These are phyloP conservation scores for Candida sithepensis DNA, from an alignment of 805 yeast species.

Conservation along the genomic window DNA sequence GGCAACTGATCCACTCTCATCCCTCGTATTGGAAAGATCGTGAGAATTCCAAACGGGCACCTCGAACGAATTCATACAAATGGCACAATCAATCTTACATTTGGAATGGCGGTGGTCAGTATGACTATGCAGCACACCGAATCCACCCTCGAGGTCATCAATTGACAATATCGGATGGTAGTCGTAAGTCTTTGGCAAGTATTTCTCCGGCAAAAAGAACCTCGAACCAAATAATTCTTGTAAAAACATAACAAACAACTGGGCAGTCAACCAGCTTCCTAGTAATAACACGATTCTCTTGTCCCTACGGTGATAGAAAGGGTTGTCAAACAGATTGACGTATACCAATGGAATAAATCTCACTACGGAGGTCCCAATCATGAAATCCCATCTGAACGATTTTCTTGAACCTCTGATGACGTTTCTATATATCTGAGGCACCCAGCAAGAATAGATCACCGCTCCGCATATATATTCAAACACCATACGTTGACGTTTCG, in stretches of 20 bases:
- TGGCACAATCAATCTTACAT: slow-evolving; percentile 73
- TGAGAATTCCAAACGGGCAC: slow-evolving; percentile 37
- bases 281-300: slow-evolving; percentile 44
- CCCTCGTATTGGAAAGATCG: not conserved
- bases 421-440: slow-evolving; percentile 84
- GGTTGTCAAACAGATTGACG: slow-evolving; percentile 45
- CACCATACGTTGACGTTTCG: slow-evolving; percentile 45
- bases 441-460: slow-evolving; percentile 69
- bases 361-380: slow-evolving; percentile 61
- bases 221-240: slow-evolving; percentile 77
- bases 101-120: slow-evolving; percentile 30
- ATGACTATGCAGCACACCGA: slow-evolving; percentile 47
- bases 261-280: slow-evolving; percentile 55
- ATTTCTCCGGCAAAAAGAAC: slow-evolving; percentile 72
- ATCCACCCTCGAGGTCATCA: slow-evolving; percentile 60
- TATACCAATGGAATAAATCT: slow-evolving; percentile 66
- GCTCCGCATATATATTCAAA: slow-evolving; percentile 57
- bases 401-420: slow-evolving; percentile 63
- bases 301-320: slow-evolving; percentile 69
- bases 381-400: slow-evolving; percentile 70
- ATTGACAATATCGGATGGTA: slow-evolving; percentile 68
- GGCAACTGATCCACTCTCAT: slow-evolving; percentile 9
- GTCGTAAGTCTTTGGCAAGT: slow-evolving; percentile 78
- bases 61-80: slow-evolving; percentile 81
- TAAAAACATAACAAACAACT: slow-evolving; percentile 51